Base-by-base conservation (phyloP, 768 basidiomycete genomes). In the Exidia glandulosa region DNA sequence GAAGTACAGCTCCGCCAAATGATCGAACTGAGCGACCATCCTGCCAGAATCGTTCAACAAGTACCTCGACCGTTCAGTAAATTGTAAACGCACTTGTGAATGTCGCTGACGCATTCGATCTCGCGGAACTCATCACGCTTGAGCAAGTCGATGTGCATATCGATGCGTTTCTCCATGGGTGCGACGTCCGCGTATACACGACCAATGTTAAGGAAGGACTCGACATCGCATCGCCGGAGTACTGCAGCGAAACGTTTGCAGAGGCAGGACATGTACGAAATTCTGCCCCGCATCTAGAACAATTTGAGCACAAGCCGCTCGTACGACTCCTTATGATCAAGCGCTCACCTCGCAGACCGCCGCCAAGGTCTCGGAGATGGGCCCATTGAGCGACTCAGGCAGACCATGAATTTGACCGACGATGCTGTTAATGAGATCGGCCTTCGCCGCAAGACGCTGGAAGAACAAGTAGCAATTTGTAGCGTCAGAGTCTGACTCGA, bases 401-500 rank as follows among this genome's bases (percentile, higher is more conserved):
- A 99, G 74, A 34, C 82, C 82, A 67, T 97, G 89, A 16, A 83
- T 81, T 63, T 91, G 86, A 1, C 87, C 90, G 34, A 94, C 85
- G 59, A 91, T 81, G 13, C 73, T 79, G 66, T 87, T 90, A 71
- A 98, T 85, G 47, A 96, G 78, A 64, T 96, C 90, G 32, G 90
- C 79, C 73, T 99, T 99, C 69, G 79, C 77, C 0, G 86, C 87
- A 65, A 98, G 72, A 9, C 96, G 85, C 63, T 87, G 86, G 84
- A 98, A 96, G 79, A 96, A 90, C 61, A 98, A 76, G 65, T 95
- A 90, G 64, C 90, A 89, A 63, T 81, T 86, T 3, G 93, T 90
- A 0, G 95, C 88, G 64, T 93, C 92, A 63, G 80, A 82, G 70
- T 99, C 96, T 13, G 82, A 83, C 66, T 97, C 91, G 50, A 90